phyloP scores from a whole-genome alignment of 345 rosid genomes.

The Eucalyptus pauciflora region DNA sequence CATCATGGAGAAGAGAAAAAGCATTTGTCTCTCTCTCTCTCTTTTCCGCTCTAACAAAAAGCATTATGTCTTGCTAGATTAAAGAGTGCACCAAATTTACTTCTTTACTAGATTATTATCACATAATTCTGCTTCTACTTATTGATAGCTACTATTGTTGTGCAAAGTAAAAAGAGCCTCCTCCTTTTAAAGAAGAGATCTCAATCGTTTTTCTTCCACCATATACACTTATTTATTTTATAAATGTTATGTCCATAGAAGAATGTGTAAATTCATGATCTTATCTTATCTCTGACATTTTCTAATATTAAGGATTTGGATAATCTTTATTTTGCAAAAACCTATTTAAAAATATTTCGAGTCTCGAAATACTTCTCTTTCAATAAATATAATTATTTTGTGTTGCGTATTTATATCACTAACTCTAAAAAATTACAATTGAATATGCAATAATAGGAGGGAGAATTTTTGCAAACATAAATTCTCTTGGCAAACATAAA shows the following conservation, averaged over 20 bases:
- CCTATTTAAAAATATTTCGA: background rate
- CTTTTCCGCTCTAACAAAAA: background rate
- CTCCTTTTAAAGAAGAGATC: background rate
- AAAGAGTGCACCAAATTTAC: background rate
- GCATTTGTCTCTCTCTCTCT: too few species aligned
- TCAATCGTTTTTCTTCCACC: background rate
- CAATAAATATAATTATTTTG: background rate
- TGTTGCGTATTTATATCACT: too few species aligned
- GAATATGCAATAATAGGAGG: too few species aligned
- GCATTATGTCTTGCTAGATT: background rate
- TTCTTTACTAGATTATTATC: background rate
- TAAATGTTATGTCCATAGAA: background rate
- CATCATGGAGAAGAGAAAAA: background rate
- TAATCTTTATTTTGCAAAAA: background rate
- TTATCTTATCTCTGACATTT: too few species aligned
- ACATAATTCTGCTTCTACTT: background rate
- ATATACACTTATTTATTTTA: background rate
- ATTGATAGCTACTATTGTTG: background rate
- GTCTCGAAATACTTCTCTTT: background rate
- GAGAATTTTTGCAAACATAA: too few species aligned
- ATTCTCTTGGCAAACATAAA: too few species aligned
- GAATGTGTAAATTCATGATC: too few species aligned
- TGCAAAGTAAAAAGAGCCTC: background rate
- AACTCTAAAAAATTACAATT: too few species aligned
- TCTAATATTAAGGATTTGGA: background rate